Evolutionary conservation across 2,329 filamentous ascomycete genomes (phyloP), one percentile per base, ranked within the genome.

Genomic region (Periconia macrospinosa): DNA sequence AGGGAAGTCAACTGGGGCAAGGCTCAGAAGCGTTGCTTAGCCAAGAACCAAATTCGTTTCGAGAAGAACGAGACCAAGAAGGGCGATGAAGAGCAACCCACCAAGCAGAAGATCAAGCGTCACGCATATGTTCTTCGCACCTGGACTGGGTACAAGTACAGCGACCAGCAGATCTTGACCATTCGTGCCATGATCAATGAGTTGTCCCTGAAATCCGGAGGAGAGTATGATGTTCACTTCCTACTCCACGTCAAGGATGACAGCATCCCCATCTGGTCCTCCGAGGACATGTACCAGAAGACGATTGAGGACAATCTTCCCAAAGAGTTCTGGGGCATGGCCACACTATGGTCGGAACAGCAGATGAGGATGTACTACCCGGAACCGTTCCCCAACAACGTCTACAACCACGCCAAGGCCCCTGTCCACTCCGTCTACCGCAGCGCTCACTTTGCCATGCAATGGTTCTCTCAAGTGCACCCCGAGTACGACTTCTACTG

Each of bases 311-410:
- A 88, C 47, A 83, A 84, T 23, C 83, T 93, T 13, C 90, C 94
- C 0, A 81, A 86, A 59, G 94, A 99, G 68, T 97, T 99, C 76
- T 88, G 84, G 61, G 90, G 90, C 45, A 86, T 99, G 69, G 90
- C 90, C 18, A 96, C 90, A 0, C 81, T 97, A 7, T 99, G 94
- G 94, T 94, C 91, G 0, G 92, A 96, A 73, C 88, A 89, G 20
- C 92, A 97, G 74, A 97, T 97, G 92, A 81, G 88, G 49, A 84
- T 92, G 53, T 83, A 96, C 63, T 99, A 97, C 74, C 89, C 94
- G 49, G 91, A 89, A 46, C 86, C 96, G 23, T 87, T 91, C 67
- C 91, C 95, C 58, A 85, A 89, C 44, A 92, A 86, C 73, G 81
- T 82, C 60, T 81, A 82, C 53, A 83, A 89, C 47, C 81, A 95